Evolutionary conservation across 495 filamentous ascomycete genomes (phyloP).

Genomic region (Collariella sp.): DNA sequence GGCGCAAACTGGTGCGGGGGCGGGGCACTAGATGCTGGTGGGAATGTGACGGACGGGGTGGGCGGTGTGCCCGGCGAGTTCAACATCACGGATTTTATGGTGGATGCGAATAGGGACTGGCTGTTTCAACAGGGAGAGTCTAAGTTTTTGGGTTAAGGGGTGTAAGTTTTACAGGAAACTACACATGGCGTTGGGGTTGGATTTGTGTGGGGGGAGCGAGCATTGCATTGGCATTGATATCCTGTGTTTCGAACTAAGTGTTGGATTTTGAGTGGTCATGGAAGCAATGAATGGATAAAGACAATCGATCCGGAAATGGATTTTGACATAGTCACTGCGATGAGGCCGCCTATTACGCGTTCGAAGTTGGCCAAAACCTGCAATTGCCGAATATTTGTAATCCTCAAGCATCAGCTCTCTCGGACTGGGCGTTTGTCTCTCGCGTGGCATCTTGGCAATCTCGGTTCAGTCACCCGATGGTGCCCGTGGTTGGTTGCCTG

Average conservation of each 20-base stretch:
- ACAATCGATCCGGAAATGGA: too few relatives aligned
- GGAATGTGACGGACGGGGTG: neutral
- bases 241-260: neutral
- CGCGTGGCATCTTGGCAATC: too few relatives aligned
- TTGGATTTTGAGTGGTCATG: too few relatives aligned
- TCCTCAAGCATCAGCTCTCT: too few relatives aligned
- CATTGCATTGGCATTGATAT: slow-evolving; percentile 6
- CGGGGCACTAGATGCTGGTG: neutral
- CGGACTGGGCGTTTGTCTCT: too few relatives aligned
- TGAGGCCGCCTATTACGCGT: too few relatives aligned
- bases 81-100: slow-evolving; percentile 60
- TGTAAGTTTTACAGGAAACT: neutral
- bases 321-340: too few relatives aligned
- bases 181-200: neutral
- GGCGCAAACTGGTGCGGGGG: slow-evolving; percentile 11
- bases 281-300: too few relatives aligned
- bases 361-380: too few relatives aligned
- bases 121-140: slow-evolving; percentile 39
- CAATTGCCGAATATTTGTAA: too few relatives aligned
- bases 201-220: neutral
- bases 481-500: too few relatives aligned
- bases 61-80: slow-evolving; percentile 38
- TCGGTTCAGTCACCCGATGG: too few relatives aligned
- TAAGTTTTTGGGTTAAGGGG: slow-evolving; percentile 19
- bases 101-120: slow-evolving; percentile 57